A percentile compares a stretch with the other conserved stretches of the same genome.
phyloP scores from a whole-genome alignment of 768 basidiomycete species.

The Chalciporus pseudorubinellus region DNA sequence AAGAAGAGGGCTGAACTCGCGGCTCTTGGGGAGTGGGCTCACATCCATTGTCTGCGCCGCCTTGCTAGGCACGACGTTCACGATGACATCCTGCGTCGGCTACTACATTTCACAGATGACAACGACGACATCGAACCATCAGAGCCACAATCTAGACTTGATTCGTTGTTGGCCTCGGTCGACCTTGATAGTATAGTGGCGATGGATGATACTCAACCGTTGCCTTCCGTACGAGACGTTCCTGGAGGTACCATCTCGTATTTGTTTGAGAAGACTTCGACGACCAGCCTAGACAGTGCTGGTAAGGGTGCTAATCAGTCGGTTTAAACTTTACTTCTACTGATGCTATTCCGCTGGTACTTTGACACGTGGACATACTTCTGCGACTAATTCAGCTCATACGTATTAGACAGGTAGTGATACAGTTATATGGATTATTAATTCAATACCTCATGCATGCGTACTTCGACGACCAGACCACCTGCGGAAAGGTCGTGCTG shows the following conservation, averaged over 20 bases:
- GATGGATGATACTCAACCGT: constrained; percentile 33
- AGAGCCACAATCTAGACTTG: constrained; percentile 26
- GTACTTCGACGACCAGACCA: constrained; percentile 12
- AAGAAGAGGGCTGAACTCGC: constrained; percentile 70
- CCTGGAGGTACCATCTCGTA: constrained; percentile 74
- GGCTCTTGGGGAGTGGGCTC: constrained; percentile 78
- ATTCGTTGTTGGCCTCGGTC: constrained; percentile 40
- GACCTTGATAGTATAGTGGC: constrained; percentile 46
- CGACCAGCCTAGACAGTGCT: constrained; percentile 7
- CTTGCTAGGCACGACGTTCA: constrained; percentile 49
- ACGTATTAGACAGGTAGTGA: constrained; percentile 6
- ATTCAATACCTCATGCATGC: constrained; percentile 6
- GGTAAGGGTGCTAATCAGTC: background rate
- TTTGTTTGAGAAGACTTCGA: constrained; percentile 63
- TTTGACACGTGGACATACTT: background rate
- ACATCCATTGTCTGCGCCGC: constrained; percentile 67
- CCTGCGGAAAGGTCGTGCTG: constrained; percentile 3
- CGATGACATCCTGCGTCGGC: constrained; percentile 60
- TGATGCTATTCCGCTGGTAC: background rate
- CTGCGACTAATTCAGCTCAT: background rate
- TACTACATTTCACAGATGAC: constrained; percentile 32
- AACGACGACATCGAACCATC: constrained; percentile 9
- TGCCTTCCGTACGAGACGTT: constrained; percentile 43
- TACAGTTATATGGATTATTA: constrained; percentile 3
- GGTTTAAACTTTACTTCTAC: constrained; percentile 4